Evolutionary conservation across 2,329 filamentous ascomycete species (phyloP).

Genomic region (Hypoxylon sp.): DNA sequence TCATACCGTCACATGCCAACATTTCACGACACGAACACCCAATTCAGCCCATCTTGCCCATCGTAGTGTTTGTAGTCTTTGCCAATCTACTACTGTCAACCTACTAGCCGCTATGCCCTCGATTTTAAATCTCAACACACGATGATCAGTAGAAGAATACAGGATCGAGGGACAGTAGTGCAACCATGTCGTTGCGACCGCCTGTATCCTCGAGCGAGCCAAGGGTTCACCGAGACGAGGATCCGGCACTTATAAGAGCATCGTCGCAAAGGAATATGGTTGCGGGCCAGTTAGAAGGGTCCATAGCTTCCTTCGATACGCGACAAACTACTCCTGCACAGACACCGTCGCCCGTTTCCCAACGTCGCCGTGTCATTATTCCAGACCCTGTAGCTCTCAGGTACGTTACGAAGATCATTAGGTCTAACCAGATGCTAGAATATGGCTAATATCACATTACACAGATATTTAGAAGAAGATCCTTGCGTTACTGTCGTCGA

Average conservation of each 20-base stretch:
- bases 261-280: constrained; percentile 51
- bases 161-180: constrained; percentile 43
- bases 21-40: constrained; percentile 11
- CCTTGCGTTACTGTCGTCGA: constrained; percentile 80
- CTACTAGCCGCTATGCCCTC: constrained; percentile 35
- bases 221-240: constrained; percentile 57
- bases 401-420: constrained; percentile 53
- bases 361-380: constrained; percentile 66
- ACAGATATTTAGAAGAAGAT: constrained; percentile 87
- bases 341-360: constrained; percentile 49
- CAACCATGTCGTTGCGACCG: constrained; percentile 55
- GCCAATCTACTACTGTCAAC: constrained; percentile 15
- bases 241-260: constrained; percentile 55
- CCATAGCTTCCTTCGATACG: constrained; percentile 42
- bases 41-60: neutral
- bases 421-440: constrained; percentile 1
- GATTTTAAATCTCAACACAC: constrained; percentile 26
- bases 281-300: constrained; percentile 47
- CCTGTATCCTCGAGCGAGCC: constrained; percentile 51
- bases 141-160: constrained; percentile 46
- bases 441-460: constrained; percentile 8
- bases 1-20: constrained; percentile 46
- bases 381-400: constrained; percentile 72
- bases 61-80: constrained; percentile 18
- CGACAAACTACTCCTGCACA: constrained; percentile 35